Evolutionary conservation across 2,329 filamentous ascomycete species (phyloP), one percentile per base, ranked within the genome.

Genomic region (Myriangium duriaei): DNA sequence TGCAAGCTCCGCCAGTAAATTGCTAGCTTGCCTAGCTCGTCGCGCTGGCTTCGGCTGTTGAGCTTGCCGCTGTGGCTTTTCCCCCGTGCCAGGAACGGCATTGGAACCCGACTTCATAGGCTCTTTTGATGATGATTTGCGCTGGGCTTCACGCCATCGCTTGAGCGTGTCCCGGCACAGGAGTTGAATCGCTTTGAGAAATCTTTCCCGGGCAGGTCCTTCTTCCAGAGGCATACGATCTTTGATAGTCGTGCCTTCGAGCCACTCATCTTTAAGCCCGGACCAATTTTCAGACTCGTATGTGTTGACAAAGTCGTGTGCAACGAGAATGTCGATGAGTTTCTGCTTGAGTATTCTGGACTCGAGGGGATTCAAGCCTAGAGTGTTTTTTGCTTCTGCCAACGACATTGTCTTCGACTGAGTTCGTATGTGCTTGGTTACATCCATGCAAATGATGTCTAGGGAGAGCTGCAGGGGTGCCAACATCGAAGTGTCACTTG

Each of bases 81-180:
- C 32, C 55, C 46, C 15, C 48, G 45, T 28, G 36, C 60, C 60
- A 33, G 62, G 59, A 1, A 60, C 61, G 1, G 64, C 62, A 1
- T 61, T 62, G 4, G 61, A 61, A 4, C 61, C 63, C 12, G 26
- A 36, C 53, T 50, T n/a, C 33, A 26, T 12, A 30, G 34, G 16
- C 48, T 50, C 45, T 11, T 62, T 62, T 2, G 67, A 60, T 49
- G 75, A 63, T 39, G 68, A 65, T 46, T 72, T 74, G 1, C 64
- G 65, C 42, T 73, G 71, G 45, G 82, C 77, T 49, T 84, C 79
- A 24, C 79, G 72, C 37, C 81, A 67, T 33, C 83, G 69, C 59
- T 87, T 87, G 69, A 83, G 78, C 12, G 84, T 79, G 57, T 88
- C 82, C 36, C 76, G 70, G 37, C 79, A 80, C 3, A 91, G 60